phyloP scores from a whole-genome alignment of 192 early-diverging fungal genomes.

The Coemansia sp. region DNA sequence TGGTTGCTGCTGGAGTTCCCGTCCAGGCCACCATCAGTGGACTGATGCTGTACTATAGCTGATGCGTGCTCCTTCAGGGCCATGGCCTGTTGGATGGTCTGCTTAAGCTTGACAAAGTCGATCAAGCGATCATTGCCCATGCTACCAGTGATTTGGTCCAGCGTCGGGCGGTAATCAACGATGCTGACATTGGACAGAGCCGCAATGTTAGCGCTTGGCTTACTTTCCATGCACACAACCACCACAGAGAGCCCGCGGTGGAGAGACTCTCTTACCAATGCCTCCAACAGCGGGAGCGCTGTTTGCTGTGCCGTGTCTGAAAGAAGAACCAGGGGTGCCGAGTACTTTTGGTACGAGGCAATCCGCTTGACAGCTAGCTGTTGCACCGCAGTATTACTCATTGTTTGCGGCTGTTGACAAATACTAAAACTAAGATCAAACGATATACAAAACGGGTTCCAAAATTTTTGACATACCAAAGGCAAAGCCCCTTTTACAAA shows the following conservation, averaged over 20 bases:
- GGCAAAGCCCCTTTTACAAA: too few relatives aligned
- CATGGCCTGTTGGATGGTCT: neutral
- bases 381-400: neutral
- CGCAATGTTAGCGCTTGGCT: conserved; percentile 30
- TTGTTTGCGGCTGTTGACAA: neutral
- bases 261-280: conserved; percentile 38
- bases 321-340: conserved; percentile 32
- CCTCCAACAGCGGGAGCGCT: conserved; percentile 42
- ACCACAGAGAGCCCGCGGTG: conserved; percentile 18
- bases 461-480: too few relatives aligned
- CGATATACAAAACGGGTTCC: neutral
- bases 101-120: neutral
- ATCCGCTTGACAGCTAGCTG: conserved; percentile 39
- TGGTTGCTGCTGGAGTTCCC: neutral
- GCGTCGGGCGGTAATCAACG: conserved; percentile 22
- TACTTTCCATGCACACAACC: conserved; percentile 24
- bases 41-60: neutral
- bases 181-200: neutral
- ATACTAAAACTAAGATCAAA: neutral
- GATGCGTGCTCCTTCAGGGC: neutral
- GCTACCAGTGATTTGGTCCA: neutral
- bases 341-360: conserved; percentile 36
- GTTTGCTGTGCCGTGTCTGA: conserved; percentile 48
- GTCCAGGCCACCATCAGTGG: neutral
- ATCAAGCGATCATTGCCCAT: neutral